phyloP scores from a whole-genome alignment of 371 early-diverging fungal species.

The Blastocladiella emersonii region DNA sequence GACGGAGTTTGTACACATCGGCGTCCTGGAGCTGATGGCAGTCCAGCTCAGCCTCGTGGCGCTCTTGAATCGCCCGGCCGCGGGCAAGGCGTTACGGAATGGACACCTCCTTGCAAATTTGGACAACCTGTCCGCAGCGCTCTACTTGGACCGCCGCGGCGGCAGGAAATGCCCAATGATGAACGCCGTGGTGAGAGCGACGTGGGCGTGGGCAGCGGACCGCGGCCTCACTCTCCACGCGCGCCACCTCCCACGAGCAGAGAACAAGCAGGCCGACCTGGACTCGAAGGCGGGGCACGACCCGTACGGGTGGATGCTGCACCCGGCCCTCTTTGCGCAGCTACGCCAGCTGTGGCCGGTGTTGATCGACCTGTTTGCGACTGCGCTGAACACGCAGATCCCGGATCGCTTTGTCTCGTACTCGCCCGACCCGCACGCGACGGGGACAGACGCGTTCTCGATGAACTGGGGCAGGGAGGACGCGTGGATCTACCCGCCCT shows the following conservation, averaged over 20 bases:
- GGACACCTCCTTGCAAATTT: neutral
- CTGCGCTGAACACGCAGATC: neutral
- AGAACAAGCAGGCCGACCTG: neutral
- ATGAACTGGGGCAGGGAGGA: slow-evolving; percentile 13
- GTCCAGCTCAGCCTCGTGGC: neutral
- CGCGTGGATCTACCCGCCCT: slow-evolving; percentile 15
- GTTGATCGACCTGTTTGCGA: neutral
- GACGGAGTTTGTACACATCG: neutral
- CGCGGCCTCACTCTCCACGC: neutral
- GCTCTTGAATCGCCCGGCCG: too few species aligned
- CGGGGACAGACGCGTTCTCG: slow-evolving; percentile 16
- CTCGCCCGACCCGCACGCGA: slow-evolving; percentile 13
- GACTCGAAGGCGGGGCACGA: neutral
- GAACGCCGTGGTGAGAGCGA: neutral
- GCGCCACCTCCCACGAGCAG: neutral
- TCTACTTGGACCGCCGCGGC: neutral
- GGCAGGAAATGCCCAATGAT: neutral
- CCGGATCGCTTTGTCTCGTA: neutral
- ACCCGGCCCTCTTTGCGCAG: neutral
- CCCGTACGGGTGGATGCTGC: neutral
- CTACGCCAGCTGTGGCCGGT: neutral
- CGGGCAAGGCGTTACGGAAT: too few species aligned
- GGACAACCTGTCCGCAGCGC: neutral
- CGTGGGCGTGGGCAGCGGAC: neutral
- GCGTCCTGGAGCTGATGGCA: neutral